Conservation (phyloP, 805 yeast genomes). For the Yamadazyma philogaea region DNA sequence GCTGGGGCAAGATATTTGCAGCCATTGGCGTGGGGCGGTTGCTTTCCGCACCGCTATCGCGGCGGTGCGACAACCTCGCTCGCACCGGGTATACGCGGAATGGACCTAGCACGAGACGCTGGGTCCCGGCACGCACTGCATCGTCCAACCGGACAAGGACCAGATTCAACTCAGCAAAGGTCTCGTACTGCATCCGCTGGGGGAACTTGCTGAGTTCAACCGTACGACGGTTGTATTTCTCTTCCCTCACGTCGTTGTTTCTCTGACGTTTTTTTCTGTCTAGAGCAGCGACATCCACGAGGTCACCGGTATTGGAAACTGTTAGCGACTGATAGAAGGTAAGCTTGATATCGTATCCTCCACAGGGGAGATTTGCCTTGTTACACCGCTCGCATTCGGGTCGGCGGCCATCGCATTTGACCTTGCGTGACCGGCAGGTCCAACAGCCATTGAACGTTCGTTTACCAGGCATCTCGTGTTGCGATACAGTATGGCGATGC, state of each 20-base stretch:
- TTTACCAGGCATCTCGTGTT: constrained; percentile 14
- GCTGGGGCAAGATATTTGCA: background rate
- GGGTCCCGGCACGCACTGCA: constrained; percentile 8
- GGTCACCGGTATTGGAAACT: constrained; percentile 17
- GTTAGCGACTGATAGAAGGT: constrained; percentile 46
- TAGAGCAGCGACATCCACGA: constrained; percentile 15
- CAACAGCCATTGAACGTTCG: constrained; percentile 52
- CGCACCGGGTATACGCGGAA: constrained; percentile 19
- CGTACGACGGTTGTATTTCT: constrained; percentile 43
- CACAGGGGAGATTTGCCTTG: constrained; percentile 44
- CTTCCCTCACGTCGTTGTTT: constrained; percentile 12
- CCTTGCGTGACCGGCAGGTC: constrained; percentile 52
- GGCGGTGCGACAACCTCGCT: too few relatives aligned
- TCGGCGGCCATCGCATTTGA: constrained; percentile 48
- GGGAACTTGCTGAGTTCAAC: constrained; percentile 45
- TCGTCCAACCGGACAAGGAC: constrained; percentile 33
- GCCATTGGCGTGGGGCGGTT: background rate
- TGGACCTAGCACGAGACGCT: constrained; percentile 21
- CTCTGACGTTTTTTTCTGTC: constrained; percentile 2
- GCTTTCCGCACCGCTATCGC: background rate
- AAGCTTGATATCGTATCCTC: constrained; percentile 48
- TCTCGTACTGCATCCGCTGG: constrained; percentile 28
- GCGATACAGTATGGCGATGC: too few relatives aligned
- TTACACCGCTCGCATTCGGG: constrained; percentile 48
- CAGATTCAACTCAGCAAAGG: constrained; percentile 37